A percentile compares a stretch with the other conserved stretches of the same genome.
Conservation (phyloP, 2,329 filamentous ascomycete genomes). For the Ophiostoma novo-ulmi region DNA sequence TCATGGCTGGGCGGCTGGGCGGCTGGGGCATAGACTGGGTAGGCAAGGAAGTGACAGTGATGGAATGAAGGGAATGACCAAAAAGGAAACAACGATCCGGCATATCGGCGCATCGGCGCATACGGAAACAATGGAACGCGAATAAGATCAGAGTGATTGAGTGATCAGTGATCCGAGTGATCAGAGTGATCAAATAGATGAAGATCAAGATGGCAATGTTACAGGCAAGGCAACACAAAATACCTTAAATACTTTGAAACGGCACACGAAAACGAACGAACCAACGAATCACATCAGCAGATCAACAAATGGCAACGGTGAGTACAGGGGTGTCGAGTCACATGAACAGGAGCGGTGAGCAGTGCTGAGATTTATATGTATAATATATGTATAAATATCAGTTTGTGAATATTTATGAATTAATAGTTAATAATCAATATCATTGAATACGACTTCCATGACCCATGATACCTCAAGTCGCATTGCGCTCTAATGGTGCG, state of each 20-base stretch:
- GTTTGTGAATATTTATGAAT: not conserved
- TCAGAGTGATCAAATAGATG: too few relatives aligned
- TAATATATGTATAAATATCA: not conserved
- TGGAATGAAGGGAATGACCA: not conserved
- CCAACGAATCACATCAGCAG: not conserved
- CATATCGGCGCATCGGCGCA: not conserved
- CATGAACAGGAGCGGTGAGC: conserved; percentile 14
- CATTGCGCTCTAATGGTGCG: too few relatives aligned
- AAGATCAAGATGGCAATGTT: too few relatives aligned
- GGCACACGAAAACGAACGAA: too few relatives aligned
- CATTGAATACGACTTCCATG: not conserved
- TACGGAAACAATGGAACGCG: not conserved
- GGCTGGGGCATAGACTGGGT: too few relatives aligned
- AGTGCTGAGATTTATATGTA: not conserved
- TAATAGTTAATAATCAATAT: too few relatives aligned
- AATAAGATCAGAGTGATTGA: not conserved
- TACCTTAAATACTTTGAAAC: too few relatives aligned
- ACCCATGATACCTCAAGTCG: too few relatives aligned
- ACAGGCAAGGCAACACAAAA: too few relatives aligned
- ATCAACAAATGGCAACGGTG: not conserved
- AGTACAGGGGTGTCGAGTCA: not conserved
- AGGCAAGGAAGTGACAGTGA: too few relatives aligned
- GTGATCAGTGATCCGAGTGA: not conserved
- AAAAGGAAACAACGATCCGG: conserved; percentile 4
- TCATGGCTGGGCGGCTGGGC: too few relatives aligned